These are phyloP conservation scores for Fusarium nisikadoi DNA, from an alignment of 2,329 filamentous ascomycete species.

Conservation along the genomic window DNA sequence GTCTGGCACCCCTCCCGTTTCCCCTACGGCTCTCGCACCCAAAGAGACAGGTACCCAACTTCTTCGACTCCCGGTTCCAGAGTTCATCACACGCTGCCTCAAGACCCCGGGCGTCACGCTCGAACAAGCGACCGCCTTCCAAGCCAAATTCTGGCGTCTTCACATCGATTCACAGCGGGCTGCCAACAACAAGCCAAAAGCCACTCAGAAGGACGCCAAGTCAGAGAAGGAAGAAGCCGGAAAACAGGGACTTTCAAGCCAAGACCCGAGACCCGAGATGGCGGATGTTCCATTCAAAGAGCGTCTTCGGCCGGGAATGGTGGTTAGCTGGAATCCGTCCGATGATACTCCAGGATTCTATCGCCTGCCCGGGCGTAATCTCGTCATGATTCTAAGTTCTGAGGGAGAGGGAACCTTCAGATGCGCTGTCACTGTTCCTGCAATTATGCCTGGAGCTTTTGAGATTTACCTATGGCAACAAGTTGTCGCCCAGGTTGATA, in stretches of 20 bases:
- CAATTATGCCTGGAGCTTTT: conserved; percentile 50
- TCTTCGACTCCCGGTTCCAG: conserved; percentile 51
- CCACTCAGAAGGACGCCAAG: not conserved
- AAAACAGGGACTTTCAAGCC: conserved; percentile 41
- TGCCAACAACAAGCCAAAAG: conserved; percentile 1
- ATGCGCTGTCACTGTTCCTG: conserved; percentile 52
- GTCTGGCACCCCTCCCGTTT: conserved; percentile 54
- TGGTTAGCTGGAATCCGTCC: conserved; percentile 48
- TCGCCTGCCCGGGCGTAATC: conserved; percentile 36
- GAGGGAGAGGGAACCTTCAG: conserved; percentile 45
- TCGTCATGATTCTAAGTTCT: conserved; percentile 49
- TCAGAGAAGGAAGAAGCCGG: not conserved
- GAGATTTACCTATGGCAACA: conserved; percentile 55
- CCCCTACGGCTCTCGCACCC: conserved; percentile 50
- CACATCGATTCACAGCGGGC: conserved; percentile 53
- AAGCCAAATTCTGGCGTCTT: conserved; percentile 55
- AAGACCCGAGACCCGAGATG: conserved; percentile 43
- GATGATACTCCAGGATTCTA: conserved; percentile 23
- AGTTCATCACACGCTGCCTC: conserved; percentile 55
- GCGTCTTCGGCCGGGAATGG: conserved; percentile 56
- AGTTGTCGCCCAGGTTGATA: conserved; percentile 45
- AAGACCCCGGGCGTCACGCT: conserved; percentile 49
- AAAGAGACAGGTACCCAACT: conserved; percentile 55
- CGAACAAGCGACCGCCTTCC: conserved; percentile 56
- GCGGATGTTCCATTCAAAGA: conserved; percentile 49